A percentile compares a stretch with the other conserved stretches of the same genome.
Conservation (phyloP, 495 filamentous ascomycete species). For the Xylaria cubensis region DNA sequence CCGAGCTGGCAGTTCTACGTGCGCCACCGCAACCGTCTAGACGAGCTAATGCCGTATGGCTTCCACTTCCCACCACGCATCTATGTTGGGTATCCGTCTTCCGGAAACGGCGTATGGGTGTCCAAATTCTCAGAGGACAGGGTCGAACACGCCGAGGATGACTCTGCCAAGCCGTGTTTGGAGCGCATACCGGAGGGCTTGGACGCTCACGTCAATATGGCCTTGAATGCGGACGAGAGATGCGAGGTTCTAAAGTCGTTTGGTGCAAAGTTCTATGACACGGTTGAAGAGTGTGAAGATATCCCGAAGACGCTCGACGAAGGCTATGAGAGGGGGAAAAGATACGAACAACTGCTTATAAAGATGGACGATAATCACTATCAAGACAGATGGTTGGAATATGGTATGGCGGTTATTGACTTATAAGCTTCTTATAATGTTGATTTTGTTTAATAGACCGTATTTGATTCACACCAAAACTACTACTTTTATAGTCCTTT, state of each 20-base stretch:
- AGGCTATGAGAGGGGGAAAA: conserved; percentile 1
- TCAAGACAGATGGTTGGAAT: neutral
- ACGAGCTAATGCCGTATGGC: too few species aligned
- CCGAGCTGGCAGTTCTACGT: too few species aligned
- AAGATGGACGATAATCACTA: conserved; percentile 1
- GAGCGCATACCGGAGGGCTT: neutral
- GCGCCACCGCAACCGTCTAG: too few species aligned
- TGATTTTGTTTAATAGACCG: neutral
- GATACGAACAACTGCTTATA: neutral
- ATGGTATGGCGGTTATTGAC: neutral
- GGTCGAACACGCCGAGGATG: too few species aligned
- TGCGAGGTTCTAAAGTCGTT: conserved; percentile 5
- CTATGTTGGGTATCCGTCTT: too few species aligned
- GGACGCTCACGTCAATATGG: neutral
- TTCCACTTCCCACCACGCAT: too few species aligned
- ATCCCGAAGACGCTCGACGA: conserved; percentile 8
- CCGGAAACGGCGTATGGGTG: too few species aligned
- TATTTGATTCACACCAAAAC: neutral
- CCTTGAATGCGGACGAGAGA: conserved; percentile 4
- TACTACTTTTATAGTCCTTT: neutral
- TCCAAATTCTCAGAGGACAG: too few species aligned
- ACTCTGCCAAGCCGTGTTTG: too few species aligned
- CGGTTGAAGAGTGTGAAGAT: conserved; percentile 3
- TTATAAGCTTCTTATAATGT: neutral
- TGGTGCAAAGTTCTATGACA: conserved; percentile 6